Evolutionary conservation across 208 protist genomes (phyloP).

Genomic region (Trypanosoma conorhini): DNA sequence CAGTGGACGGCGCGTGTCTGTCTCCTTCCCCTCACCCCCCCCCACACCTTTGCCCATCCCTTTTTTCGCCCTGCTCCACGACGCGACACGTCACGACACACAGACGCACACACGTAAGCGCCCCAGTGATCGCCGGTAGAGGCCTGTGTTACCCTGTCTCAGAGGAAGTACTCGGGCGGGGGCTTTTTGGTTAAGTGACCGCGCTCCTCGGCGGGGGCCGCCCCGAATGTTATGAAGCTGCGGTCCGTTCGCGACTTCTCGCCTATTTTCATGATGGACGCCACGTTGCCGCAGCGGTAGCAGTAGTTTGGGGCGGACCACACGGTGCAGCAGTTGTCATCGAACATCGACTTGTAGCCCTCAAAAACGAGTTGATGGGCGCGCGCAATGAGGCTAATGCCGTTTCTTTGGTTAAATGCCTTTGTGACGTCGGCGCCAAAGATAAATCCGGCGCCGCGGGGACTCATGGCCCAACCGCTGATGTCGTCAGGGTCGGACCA

Average conservation of each 20-base stretch:
- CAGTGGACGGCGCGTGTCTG: background rate
- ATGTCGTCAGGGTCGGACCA: slow-evolving; percentile 92
- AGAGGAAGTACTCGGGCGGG: slow-evolving; percentile 89
- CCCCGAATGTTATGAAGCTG: slow-evolving; percentile 78
- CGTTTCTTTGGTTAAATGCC: slow-evolving; percentile 94
- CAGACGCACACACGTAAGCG: background rate
- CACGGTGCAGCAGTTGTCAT: slow-evolving; percentile 93
- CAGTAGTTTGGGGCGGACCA: slow-evolving; percentile 99
- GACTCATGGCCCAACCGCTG: slow-evolving; percentile 67
- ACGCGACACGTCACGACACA: too few species aligned
- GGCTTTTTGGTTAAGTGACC: slow-evolving; percentile 88
- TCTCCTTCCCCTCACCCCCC: slow-evolving; percentile 1
- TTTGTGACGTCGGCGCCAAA: slow-evolving; percentile 95
- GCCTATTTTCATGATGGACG: slow-evolving; percentile 92
- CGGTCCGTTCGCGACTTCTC: slow-evolving; percentile 72
- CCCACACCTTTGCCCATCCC: too few species aligned
- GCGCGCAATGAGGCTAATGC: slow-evolving; percentile 98
- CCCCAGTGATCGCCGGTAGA: background rate
- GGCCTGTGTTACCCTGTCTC: slow-evolving; percentile 1
- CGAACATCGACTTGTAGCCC: slow-evolving; percentile 96
- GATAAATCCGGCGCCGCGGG: slow-evolving; percentile 81
- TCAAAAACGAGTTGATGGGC: slow-evolving; percentile 98
- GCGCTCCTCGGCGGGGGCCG: slow-evolving; percentile 68
- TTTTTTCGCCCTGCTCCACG: too few species aligned
- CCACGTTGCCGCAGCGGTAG: slow-evolving; percentile 98